Evolutionary conservation across 192 early-diverging fungal genomes (phyloP).

Genomic region (Fimicolochytrium jonesii): DNA sequence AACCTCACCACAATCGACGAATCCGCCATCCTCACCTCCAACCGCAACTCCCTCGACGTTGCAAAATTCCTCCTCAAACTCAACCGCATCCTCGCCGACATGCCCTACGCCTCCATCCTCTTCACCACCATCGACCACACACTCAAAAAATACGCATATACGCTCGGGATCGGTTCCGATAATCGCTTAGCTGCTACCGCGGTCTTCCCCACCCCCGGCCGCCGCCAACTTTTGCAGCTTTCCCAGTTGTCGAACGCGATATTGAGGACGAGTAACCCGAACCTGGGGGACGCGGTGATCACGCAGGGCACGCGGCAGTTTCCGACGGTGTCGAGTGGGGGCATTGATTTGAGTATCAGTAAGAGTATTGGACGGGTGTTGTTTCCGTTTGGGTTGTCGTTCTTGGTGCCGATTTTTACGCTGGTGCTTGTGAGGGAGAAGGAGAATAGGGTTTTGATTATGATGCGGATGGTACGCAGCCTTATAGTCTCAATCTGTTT

Average conservation of each 20-base stretch:
- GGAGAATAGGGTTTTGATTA: conserved; percentile 59
- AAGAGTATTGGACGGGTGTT: conserved; percentile 60
- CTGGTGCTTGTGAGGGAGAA: conserved; percentile 63
- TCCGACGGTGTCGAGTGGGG: conserved; percentile 44
- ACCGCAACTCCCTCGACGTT: conserved; percentile 1
- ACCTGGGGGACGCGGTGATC: conserved; percentile 36
- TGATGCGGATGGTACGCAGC: conserved; percentile 13
- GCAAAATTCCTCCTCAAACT: conserved; percentile 14
- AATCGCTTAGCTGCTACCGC: conserved; percentile 35
- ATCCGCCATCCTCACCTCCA: conserved; percentile 3
- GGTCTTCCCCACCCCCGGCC: conserved; percentile 50
- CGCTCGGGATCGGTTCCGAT: conserved; percentile 40
- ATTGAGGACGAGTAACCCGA: conserved; percentile 29
- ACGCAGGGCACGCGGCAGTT: conserved; percentile 64
- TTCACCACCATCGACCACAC: conserved; percentile 22
- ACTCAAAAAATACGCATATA: conserved; percentile 17
- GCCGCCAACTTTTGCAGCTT: conserved; percentile 45
- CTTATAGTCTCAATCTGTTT: background rate
- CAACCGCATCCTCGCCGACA: conserved; percentile 30
- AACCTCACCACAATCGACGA: conserved; percentile 38
- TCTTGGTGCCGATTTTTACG: conserved; percentile 53
- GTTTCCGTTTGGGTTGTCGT: conserved; percentile 72
- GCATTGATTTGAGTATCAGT: conserved; percentile 49
- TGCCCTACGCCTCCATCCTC: conserved; percentile 42
- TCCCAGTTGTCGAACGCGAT: conserved; percentile 37